These are phyloP conservation scores for Barnettozyma siamensis DNA, from an alignment of 805 yeast genomes.

Conservation along the genomic window DNA sequence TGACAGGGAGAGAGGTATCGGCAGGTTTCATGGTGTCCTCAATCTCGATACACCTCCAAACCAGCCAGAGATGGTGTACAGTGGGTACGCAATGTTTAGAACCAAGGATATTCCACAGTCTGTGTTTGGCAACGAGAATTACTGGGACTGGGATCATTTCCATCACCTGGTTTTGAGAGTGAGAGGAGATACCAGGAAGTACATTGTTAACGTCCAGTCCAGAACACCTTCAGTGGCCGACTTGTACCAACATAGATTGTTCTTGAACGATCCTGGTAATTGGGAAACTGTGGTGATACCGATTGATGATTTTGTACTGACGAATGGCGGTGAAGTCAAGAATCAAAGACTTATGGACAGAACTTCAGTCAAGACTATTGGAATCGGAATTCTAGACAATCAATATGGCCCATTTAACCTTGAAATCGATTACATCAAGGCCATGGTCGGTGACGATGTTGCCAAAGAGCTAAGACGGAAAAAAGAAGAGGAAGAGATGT, in stretches of 20 bases:
- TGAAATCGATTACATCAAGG: conserved; percentile 69
- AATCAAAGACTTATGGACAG: conserved; percentile 54
- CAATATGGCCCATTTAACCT: conserved; percentile 71
- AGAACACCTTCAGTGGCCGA: conserved; percentile 75
- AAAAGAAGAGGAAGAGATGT: conserved; percentile 3
- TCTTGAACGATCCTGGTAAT: conserved; percentile 60
- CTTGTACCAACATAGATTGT: conserved; percentile 75
- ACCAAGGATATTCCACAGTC: conserved; percentile 56
- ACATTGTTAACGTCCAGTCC: conserved; percentile 75
- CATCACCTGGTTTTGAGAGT: conserved; percentile 62
- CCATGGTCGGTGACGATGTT: conserved; percentile 44
- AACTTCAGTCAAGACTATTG: conserved; percentile 62
- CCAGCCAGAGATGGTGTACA: conserved; percentile 55
- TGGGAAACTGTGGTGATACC: conserved; percentile 86
- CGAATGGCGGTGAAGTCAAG: conserved; percentile 73
- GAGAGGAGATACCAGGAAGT: conserved; percentile 68
- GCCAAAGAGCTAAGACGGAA: conserved; percentile 18
- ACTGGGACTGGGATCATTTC: conserved; percentile 69
- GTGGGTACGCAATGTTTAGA: conserved; percentile 80
- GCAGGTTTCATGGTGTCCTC: conserved; percentile 64
- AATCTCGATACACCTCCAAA: conserved; percentile 62
- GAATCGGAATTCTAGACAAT: conserved; percentile 72
- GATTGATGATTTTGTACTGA: conserved; percentile 70
- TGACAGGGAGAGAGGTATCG: conserved; percentile 37
- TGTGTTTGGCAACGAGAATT: conserved; percentile 36